These are phyloP conservation scores for Fusarium newnesense DNA, from an alignment of 2,329 filamentous ascomycete species.

Conservation along the genomic window DNA sequence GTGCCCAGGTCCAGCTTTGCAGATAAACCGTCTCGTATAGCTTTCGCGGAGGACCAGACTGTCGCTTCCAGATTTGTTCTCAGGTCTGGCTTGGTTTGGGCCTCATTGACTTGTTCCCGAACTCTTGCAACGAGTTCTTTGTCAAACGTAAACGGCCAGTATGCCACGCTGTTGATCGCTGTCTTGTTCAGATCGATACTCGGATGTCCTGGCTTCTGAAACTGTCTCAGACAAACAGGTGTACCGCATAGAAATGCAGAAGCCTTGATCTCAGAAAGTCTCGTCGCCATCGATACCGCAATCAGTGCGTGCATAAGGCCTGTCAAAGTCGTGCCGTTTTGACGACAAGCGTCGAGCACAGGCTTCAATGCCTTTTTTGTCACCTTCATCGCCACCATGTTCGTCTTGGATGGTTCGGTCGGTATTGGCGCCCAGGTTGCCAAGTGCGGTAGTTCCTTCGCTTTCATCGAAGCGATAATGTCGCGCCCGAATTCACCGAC, in stretches of 20 bases:
- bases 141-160: constrained; percentile 3
- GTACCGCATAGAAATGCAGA: constrained; percentile 5
- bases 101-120: neutral
- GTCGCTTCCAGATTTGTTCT: neutral
- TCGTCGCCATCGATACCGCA: constrained; percentile 2
- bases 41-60: constrained; percentile 37
- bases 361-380: neutral
- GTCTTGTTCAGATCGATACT: constrained; percentile 4
- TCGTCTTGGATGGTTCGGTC: neutral
- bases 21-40: constrained; percentile 31
- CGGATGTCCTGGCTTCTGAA: neutral
- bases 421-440: constrained; percentile 16
- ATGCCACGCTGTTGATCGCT: neutral
- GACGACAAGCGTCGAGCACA: neutral
- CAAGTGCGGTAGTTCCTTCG: neutral
- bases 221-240: constrained; percentile 14
- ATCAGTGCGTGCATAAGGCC: constrained; percentile 2
- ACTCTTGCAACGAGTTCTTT: neutral
- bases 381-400: neutral
- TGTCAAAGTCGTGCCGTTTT: constrained; percentile 10
- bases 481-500: neutral
- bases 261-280: neutral
- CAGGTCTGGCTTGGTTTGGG: neutral
- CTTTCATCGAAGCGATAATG: neutral
- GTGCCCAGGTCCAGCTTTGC: constrained; percentile 23